Base-by-base conservation (phyloP, 257 asterid genomes). In the Nyctanthes arbortristis region DNA sequence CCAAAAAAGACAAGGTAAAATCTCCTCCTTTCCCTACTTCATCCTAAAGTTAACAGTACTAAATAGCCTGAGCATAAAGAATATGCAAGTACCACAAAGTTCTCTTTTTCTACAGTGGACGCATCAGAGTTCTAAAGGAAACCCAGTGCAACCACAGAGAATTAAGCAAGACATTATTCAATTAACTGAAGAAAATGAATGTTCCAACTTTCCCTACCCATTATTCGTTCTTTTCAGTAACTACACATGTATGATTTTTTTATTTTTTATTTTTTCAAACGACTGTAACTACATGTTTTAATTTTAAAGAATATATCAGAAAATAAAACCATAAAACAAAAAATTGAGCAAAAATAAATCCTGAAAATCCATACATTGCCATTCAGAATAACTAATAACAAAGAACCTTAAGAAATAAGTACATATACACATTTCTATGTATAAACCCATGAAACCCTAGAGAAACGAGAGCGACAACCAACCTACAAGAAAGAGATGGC, bases 401-500 rank as follows among this genome's bases (percentile, higher is more conserved):
- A 20, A 20, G 22, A 18, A 49, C 5, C 0, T 0, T 0, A 52
- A 22, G 59, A 30, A 52, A 52, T 20, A 20, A 3, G 59, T 20
- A 1, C 52, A 14, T 16, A 9, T 49, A 18, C 9, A 47, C 8
- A 49, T 7, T 49, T 18, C 22, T 28, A 49, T 49, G 1, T 9
- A 52, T 49, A 67, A 69, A 29, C 34, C 18, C 54, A 36, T 29
- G 2, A 71, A 78, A 65, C 83, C 79, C 77, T 66, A 70, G 65
- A 54, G 40, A 56, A 20, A 7, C 13, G 33, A 10, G 29, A 12
- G 25, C 40, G 29, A 29, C 18, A 31, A 54, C 77, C 57, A 6
- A 86, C 98, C 98, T 82, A 91, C 96, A 92, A 65, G 96, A 88
- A 72, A 88, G 97, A 7, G 95, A 90, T 8, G 98, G 97, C 98